Evolutionary conservation across 1,284 basidiomycete species (phyloP).

Genomic region (Wallemia mellicola): DNA sequence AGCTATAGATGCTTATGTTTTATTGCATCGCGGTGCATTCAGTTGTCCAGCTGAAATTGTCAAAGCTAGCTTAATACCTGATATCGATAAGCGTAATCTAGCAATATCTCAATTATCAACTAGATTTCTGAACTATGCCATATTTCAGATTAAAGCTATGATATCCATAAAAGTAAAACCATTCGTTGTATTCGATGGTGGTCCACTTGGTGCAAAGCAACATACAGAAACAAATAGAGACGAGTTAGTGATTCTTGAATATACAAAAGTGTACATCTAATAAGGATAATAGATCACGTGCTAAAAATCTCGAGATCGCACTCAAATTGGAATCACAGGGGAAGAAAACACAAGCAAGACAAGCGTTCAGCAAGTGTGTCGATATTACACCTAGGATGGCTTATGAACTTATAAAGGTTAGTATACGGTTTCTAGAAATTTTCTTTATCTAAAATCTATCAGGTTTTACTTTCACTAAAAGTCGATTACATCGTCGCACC

Average conservation of each 20-base stretch:
- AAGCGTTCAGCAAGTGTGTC: conserved; percentile 63
- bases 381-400: conserved; percentile 97
- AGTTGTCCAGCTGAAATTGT: conserved; percentile 73
- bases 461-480: background rate
- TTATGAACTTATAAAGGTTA: conserved; percentile 78
- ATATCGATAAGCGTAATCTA: conserved; percentile 23
- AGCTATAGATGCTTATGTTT: conserved; percentile 72
- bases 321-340: conserved; percentile 44
- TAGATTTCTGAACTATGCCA: background rate
- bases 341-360: conserved; percentile 45
- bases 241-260: background rate
- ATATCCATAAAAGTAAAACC: background rate
- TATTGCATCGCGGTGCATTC: conserved; percentile 86
- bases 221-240: background rate
- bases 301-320: conserved; percentile 26
- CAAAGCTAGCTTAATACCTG: conserved; percentile 47
- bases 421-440: conserved; percentile 5
- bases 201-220: background rate
- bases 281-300: conserved; percentile 9
- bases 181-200: background rate
- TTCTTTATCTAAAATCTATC: conserved; percentile 1
- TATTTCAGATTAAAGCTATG: background rate
- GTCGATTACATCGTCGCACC: conserved; percentile 78
- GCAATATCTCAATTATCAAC: background rate
- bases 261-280: background rate